These are phyloP conservation scores for Kodamaea lidongshanica DNA, from an alignment of 805 yeast species.

Conservation along the genomic window DNA sequence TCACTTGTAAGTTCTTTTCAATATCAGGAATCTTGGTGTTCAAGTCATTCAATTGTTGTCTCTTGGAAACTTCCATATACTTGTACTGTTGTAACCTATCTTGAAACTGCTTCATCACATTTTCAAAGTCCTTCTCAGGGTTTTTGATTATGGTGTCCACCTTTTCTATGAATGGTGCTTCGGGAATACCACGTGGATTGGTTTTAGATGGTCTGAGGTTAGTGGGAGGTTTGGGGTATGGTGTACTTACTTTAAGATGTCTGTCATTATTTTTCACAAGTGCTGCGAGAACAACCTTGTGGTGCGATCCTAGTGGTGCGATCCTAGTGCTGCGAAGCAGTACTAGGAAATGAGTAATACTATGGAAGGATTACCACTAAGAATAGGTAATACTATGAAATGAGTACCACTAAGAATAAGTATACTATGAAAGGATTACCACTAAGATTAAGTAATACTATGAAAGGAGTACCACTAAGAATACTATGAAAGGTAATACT, in stretches of 20 bases:
- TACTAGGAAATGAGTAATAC: too few species aligned
- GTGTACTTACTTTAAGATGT: constrained; percentile 10
- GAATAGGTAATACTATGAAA: too few species aligned
- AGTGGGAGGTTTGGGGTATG: constrained; percentile 3
- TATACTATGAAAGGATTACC: too few species aligned
- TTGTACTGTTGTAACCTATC: constrained; percentile 85
- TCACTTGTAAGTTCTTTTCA: constrained; percentile 73
- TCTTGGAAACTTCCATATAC: constrained; percentile 67
- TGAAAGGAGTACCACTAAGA: too few species aligned
- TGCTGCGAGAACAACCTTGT: too few species aligned
- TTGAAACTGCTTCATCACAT: constrained; percentile 68
- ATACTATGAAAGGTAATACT: too few species aligned
- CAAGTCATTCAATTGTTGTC: constrained; percentile 45
- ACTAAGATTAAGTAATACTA: too few species aligned
- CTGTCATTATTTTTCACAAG: constrained; percentile 7
- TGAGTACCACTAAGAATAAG: too few species aligned
- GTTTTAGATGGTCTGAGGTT: constrained; percentile 47
- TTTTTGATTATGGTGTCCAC: constrained; percentile 69
- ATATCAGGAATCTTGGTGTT: constrained; percentile 85
- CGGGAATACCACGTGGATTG: constrained; percentile 94
- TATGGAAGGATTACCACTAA: too few species aligned
- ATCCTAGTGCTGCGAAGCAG: too few species aligned
- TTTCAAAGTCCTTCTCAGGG: constrained; percentile 59
- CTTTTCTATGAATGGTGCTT: constrained; percentile 86
- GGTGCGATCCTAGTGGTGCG: too few species aligned